Base-by-base conservation (phyloP, 345 rosid species). In the Triadica sebifera region DNA sequence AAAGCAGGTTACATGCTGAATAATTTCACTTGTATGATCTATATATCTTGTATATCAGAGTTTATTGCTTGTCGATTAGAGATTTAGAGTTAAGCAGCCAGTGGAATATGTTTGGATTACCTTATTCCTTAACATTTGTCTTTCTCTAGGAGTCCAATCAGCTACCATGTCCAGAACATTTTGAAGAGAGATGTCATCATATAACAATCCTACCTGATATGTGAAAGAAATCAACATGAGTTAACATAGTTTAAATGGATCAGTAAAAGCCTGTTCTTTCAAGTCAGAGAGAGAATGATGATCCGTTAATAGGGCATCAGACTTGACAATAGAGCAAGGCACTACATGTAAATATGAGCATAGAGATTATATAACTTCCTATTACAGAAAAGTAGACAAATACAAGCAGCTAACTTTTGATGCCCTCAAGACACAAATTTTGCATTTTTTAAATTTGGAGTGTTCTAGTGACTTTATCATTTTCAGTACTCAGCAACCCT, bases 101-200 rank as follows among this genome's bases (percentile, higher is more conserved):
- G 46, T 59, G 58, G 24, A 4, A 22, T 37, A 37, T 8, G 34
- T 64, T 72, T 73, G 37, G 25, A 16, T 84, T 77, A 95, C 99
- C 91, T 84, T 86, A 79, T 90, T 89, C 80, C 99, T 90, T 72
- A 95, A 79, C 92, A 89, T 91, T 82, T 87, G 86, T 80, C 99
- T 90, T 85, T 95, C 99, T 77, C 86, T 94, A 45, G 86, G 67
- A 45, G 94, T 93, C 98, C 99, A 95, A 83, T 96, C 99, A 70
- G 96, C 92, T 67, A 85, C 82, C 88, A 93, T 78, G 78, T 93
- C 99, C 43, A 91, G 75, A 53, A 89, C 78, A 83, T 63, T 82
- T 83, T 91, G 98, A 67, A 93, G 97, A 4, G 93, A 85, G 37
- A 81, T 87, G 63, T 96, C 97, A 63, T 96, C 99, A 73, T 96